phyloP scores from a whole-genome alignment of 1,139 yeast genomes.

The Hyphopichia pseudoburtonii region DNA sequence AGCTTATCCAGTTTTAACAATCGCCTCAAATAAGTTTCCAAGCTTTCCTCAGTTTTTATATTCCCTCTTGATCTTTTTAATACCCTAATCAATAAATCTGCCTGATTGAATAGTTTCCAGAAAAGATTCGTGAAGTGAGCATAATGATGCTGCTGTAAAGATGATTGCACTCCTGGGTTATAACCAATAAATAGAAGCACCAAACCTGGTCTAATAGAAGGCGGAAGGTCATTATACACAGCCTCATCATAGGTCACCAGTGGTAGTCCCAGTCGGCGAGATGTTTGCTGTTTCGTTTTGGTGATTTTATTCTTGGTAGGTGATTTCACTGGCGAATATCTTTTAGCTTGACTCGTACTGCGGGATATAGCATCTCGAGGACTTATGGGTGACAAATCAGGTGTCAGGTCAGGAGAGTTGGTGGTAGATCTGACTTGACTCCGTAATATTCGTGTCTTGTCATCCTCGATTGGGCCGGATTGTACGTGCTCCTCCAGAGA shows the following conservation, averaged over 20 bases:
- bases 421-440: too few species aligned
- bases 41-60: too few species aligned
- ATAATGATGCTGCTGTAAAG: slow-evolving; percentile 65
- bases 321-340: background rate
- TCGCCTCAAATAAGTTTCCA: slow-evolving; percentile 6
- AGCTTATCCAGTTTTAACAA: slow-evolving; percentile 11
- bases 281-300: too few species aligned
- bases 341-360: too few species aligned
- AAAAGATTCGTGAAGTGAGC: slow-evolving; percentile 72
- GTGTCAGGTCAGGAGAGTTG: too few species aligned
- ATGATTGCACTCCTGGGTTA: slow-evolving; percentile 72
- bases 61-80: slow-evolving; percentile 8
- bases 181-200: slow-evolving; percentile 65
- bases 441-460: too few species aligned
- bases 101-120: slow-evolving; percentile 64
- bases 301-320: background rate
- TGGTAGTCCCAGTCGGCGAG: too few species aligned
- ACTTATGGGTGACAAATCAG: too few species aligned
- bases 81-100: slow-evolving; percentile 40
- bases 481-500: too few species aligned
- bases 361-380: too few species aligned
- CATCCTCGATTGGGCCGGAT: too few species aligned
- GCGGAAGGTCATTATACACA: slow-evolving; percentile 30
- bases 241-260: background rate
- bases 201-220: slow-evolving; percentile 29